Evolutionary conservation across 1,284 basidiomycete genomes (phyloP), one percentile per base, ranked within the genome.

Genomic region (Sporisorium scitamineum): DNA sequence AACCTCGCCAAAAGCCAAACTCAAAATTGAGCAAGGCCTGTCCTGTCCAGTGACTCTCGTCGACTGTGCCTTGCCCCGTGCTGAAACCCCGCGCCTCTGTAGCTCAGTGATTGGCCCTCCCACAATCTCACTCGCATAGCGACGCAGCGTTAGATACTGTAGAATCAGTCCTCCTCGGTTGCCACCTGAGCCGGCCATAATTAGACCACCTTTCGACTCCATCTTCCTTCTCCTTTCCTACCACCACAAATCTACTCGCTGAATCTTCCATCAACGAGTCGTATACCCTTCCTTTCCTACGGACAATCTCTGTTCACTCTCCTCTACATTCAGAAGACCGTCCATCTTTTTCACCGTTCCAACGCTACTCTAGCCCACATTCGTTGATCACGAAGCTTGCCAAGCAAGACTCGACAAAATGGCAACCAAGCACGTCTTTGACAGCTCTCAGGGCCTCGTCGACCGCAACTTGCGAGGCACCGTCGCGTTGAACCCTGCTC

Each of bases 401-500:
- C 9, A 22, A 42, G n/a, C 48, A 42, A 44, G 20, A 22, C 20
- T 20, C 16, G 4, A 34, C 55, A 72, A 56, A 52, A 85, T 85
- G 84, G 72, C 81, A 14, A 85, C 82, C 52, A 84, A 85, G 70
- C 84, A 85, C 74, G 54, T 85, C 54, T 85, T 82, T 54, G 79
- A 84, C 41, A 75, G 61, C 55, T 41, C 83, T n/a, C 66, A 71
- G 39, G 84, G 83, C 27, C 82, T 85, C 44, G 81, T 84, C 14
- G 83, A 84, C 39, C 81, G 82, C 61, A 80, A 82, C 37, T 70
- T 84, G 22, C 67, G 67, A 14, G 84, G 84, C 26, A 73, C 77
- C n/a, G 78, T 81, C n/a, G 79, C 81, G 11, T 61, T 78, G 27
- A 84, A 85, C 63, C 83, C 84, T 2, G 78, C 78, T 32, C 70